Evolutionary conservation across 345 rosid genomes (phyloP), one percentile per base, ranked within the genome.

Genomic region (Arabidopsis arenosa): DNA sequence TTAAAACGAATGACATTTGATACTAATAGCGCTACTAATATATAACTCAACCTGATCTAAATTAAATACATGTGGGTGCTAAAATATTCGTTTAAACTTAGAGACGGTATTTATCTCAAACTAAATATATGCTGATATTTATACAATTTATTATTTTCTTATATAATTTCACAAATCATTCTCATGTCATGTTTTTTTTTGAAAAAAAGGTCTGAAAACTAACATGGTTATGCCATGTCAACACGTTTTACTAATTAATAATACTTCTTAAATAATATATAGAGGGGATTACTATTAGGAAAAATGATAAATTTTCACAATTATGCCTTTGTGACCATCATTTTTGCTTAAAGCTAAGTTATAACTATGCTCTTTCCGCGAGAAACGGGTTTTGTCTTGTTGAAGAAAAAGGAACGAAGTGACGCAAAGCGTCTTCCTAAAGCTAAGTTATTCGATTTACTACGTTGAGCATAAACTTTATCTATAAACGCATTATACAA

Each of bases 391-490:
- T 70, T 70, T 70, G 76, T 75, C 76, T 69, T 79, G 53, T 73
- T 73, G 59, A 45, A 52, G 43, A 33, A 23, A 73, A 73, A 74
- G 60, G 64, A 66, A 79, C 1, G 82, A 79, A 79, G 73, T 73
- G 78, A 79, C 82, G 52, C 79, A 79, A 79, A 73, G 82, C 71
- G 74, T 79, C 64, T 68, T 62, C 64, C 70, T 79, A 73, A 66
- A 79, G 81, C 77, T 67, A 65, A 53, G 32, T 43, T 55, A 58
- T 77, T 71, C 65, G 65, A 70, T 55, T 76, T 63, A 70, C 47
- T 47, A 40, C 69, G 10, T 47, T 48, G 26, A 64, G 52, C 66
- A 47, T 56, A 64, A 37, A 48, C 76, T 70, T 70, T 77, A 71
- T 63, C 48, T 54, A 53, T 45, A 14, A 21, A 59, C 45, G 8